Conservation (phyloP, 2,329 filamentous ascomycete species). For the Xylariaceae sp. region DNA sequence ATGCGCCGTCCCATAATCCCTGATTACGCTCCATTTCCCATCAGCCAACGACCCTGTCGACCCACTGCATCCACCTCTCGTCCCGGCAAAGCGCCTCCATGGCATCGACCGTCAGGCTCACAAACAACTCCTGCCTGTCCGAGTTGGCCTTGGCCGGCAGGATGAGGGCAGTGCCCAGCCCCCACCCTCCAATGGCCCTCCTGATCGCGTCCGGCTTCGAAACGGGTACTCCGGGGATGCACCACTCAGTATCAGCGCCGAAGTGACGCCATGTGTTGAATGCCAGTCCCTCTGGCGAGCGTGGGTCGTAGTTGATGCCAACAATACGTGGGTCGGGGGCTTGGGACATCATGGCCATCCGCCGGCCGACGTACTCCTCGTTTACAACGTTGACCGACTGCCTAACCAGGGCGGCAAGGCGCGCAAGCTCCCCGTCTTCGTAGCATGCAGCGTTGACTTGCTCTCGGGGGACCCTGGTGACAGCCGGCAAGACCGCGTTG, state of each 20-base stretch:
- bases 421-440: conserved; percentile 28
- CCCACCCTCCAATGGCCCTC: conserved; percentile 32
- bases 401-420: conserved; percentile 32
- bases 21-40: conserved; percentile 4
- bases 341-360: conserved; percentile 37
- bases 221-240: conserved; percentile 36
- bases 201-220: conserved; percentile 36
- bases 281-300: conserved; percentile 38
- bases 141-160: conserved; percentile 30
- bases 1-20: conserved; percentile 21
- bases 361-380: conserved; percentile 38
- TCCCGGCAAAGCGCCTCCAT: conserved; percentile 33
- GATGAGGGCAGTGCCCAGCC: conserved; percentile 33
- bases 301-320: conserved; percentile 40
- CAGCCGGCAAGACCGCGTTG: conserved; percentile 40
- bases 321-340: conserved; percentile 39
- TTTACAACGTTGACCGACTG: conserved; percentile 37
- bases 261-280: conserved; percentile 46
- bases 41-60: conserved; percentile 34
- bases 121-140: conserved; percentile 32
- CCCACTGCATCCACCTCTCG: conserved; percentile 32
- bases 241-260: conserved; percentile 40
- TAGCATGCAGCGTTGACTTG: conserved; percentile 27
- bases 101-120: conserved; percentile 32
- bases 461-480: conserved; percentile 29